Percentiles rank a stretch among this genome's conserved stretches.
Conservation (phyloP, 2,329 filamentous ascomycete genomes). For the Scytalidium sp. region DNA sequence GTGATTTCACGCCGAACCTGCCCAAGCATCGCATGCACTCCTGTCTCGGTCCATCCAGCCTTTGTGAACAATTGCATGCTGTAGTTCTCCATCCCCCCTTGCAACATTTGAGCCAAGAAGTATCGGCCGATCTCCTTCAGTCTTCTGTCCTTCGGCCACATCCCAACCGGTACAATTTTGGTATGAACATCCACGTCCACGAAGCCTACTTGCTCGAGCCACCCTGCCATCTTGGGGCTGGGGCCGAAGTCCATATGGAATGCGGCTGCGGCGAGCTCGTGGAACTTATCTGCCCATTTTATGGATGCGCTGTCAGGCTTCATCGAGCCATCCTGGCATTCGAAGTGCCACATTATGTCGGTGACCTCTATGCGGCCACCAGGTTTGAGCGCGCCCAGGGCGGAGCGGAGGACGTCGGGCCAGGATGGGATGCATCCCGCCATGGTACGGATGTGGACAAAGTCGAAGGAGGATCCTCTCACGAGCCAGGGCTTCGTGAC, state of each 20-base stretch:
- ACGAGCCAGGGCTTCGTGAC: too few relatives aligned
- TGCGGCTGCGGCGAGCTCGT: constrained; percentile 4
- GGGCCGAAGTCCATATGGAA: constrained; percentile 13
- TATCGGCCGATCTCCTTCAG: constrained; percentile 34
- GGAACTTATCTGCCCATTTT: constrained; percentile 10
- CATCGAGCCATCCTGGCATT: constrained; percentile 18
- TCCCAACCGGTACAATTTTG: constrained; percentile 31
- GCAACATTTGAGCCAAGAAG: constrained; percentile 10
- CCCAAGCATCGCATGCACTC: too few relatives aligned
- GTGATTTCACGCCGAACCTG: too few relatives aligned
- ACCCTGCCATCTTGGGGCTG: constrained; percentile 3
- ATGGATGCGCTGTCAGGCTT: constrained; percentile 3
- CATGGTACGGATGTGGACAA: constrained; percentile 27
- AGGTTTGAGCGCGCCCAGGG: constrained; percentile 6
- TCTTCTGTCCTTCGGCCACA: constrained; percentile 33
- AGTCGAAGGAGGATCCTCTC: too few relatives aligned
- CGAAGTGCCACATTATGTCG: constrained; percentile 12
- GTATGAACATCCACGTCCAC: constrained; percentile 29
- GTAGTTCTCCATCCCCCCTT: constrained; percentile 9
- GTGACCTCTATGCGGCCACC: constrained; percentile 14
- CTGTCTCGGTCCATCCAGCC: too few relatives aligned
- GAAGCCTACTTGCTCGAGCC: constrained; percentile 35
- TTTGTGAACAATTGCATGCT: constrained; percentile 12
- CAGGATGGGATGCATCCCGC: constrained; percentile 4
- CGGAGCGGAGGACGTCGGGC: constrained; percentile 2